Conservation (phyloP, 768 basidiomycete genomes). For the Tulasnella sp. region DNA sequence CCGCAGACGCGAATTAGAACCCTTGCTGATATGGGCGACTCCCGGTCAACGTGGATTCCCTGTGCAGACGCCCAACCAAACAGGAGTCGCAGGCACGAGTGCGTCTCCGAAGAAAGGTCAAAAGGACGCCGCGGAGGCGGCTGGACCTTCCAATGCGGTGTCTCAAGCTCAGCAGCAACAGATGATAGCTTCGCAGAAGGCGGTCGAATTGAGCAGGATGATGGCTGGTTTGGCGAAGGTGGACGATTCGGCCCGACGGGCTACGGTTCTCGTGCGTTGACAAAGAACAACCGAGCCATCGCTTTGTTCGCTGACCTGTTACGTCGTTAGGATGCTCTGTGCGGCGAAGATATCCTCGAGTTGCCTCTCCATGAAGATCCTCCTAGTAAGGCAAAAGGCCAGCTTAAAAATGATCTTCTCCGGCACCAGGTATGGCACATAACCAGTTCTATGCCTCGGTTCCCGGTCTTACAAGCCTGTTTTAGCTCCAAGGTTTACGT, state of each 20-base stretch:
- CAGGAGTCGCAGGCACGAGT: constrained; percentile 17
- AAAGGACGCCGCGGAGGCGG: constrained; percentile 9
- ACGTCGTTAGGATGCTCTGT: constrained; percentile 40
- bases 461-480: constrained; percentile 2
- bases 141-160: constrained; percentile 13
- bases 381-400: constrained; percentile 53
- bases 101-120: constrained; percentile 7
- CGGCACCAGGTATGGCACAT: constrained; percentile 57
- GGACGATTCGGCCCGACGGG: constrained; percentile 61
- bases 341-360: constrained; percentile 56
- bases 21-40: constrained; percentile 61
- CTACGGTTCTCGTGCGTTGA: constrained; percentile 37
- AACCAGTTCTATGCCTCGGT: background rate
- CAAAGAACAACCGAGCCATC: background rate
- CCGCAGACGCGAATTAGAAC: constrained; percentile 48
- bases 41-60: constrained; percentile 51
- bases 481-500: constrained; percentile 65
- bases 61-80: background rate
- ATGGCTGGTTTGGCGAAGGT: constrained; percentile 61
- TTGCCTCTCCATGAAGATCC: constrained; percentile 62
- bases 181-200: constrained; percentile 37
- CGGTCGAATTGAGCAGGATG: constrained; percentile 54
- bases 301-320: background rate
- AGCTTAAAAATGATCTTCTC: constrained; percentile 59
- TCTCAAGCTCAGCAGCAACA: constrained; percentile 31